These are phyloP conservation scores for Aspergillus pseudoterreus DNA, from an alignment of 2,329 filamentous ascomycete genomes.

Conservation along the genomic window DNA sequence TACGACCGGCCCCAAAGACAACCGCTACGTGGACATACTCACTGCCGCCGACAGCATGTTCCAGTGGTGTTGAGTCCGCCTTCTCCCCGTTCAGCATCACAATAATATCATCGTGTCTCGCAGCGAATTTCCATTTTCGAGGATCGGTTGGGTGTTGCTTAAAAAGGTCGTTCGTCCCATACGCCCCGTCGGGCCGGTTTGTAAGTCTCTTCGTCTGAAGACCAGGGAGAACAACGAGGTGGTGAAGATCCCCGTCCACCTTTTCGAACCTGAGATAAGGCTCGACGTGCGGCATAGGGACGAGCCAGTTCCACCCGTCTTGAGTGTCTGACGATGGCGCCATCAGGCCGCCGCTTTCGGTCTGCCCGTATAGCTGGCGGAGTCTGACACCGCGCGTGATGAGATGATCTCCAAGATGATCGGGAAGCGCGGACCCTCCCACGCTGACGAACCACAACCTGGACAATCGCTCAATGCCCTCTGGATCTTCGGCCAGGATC, in stretches of 20 bases:
- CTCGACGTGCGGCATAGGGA: slow-evolving; percentile 37
- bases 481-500: slow-evolving; percentile 55
- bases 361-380: slow-evolving; percentile 38
- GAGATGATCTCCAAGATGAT: slow-evolving; percentile 55
- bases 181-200: no score
- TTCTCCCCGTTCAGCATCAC: slow-evolving; percentile 49
- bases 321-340: no score
- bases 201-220: slow-evolving; percentile 7
- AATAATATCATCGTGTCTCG: slow-evolving; percentile 43
- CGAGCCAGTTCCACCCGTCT: slow-evolving; percentile 55
- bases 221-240: slow-evolving; percentile 35
- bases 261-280: slow-evolving; percentile 41
- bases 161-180: slow-evolving; percentile 45
- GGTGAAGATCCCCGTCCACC: slow-evolving; percentile 35
- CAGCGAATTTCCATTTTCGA: slow-evolving; percentile 43
- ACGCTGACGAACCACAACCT: slow-evolving; percentile 52
- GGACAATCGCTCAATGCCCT: slow-evolving; percentile 48
- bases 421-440: slow-evolving; percentile 56
- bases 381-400: slow-evolving; percentile 50
- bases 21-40: slow-evolving; percentile 52
- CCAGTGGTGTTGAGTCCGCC: slow-evolving; percentile 45
- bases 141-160: slow-evolving; percentile 40
- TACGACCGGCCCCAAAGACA: slow-evolving; percentile 53
- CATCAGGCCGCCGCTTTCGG: no score
- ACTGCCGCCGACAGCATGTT: slow-evolving; percentile 52